phyloP scores from a whole-genome alignment of 2,329 filamentous ascomycete genomes.

The Teratosphaeria nubilosa region DNA sequence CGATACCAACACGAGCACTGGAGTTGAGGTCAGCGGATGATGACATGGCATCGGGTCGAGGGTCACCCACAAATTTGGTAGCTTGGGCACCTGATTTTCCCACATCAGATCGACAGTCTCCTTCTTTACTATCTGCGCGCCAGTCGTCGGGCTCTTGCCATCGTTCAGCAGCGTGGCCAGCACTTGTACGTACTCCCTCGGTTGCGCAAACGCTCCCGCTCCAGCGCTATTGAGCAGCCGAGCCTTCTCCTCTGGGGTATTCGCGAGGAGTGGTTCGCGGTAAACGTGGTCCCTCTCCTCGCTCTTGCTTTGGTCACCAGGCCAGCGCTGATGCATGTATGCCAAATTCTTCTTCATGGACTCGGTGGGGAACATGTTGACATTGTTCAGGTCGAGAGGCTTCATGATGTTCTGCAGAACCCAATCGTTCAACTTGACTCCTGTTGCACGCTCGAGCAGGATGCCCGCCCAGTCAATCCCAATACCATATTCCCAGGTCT shows the following conservation, averaged over 20 bases:
- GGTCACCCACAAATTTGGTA: neutral
- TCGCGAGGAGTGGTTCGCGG: constrained; percentile 36
- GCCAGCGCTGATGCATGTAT: constrained; percentile 45
- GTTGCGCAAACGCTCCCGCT: constrained; percentile 49
- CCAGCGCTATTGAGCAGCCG: constrained; percentile 50
- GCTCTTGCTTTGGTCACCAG: constrained; percentile 22
- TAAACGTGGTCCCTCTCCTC: constrained; percentile 42
- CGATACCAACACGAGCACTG: constrained; percentile 20
- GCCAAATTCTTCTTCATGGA: constrained; percentile 47
- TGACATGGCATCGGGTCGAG: neutral
- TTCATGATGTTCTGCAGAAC: constrained; percentile 37
- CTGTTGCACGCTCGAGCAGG: constrained; percentile 36
- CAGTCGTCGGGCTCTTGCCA: constrained; percentile 49
- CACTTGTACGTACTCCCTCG: constrained; percentile 53
- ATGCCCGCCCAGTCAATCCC: constrained; percentile 43
- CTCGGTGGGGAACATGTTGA: constrained; percentile 47
- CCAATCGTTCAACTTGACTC: constrained; percentile 35
- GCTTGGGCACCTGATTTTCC: constrained; percentile 40
- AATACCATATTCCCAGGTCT: constrained; percentile 47
- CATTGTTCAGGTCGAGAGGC: constrained; percentile 38
- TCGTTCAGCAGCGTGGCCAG: constrained; percentile 54
- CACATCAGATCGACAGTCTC: constrained; percentile 55
- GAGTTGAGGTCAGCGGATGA: neutral
- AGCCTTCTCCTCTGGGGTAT: constrained; percentile 34
- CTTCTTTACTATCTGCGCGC: constrained; percentile 43